Percentiles rank a stretch among this genome's conserved stretches.
These are phyloP conservation scores for Mycena galericulata DNA, from an alignment of 768 basidiomycete species.

Conservation along the genomic window DNA sequence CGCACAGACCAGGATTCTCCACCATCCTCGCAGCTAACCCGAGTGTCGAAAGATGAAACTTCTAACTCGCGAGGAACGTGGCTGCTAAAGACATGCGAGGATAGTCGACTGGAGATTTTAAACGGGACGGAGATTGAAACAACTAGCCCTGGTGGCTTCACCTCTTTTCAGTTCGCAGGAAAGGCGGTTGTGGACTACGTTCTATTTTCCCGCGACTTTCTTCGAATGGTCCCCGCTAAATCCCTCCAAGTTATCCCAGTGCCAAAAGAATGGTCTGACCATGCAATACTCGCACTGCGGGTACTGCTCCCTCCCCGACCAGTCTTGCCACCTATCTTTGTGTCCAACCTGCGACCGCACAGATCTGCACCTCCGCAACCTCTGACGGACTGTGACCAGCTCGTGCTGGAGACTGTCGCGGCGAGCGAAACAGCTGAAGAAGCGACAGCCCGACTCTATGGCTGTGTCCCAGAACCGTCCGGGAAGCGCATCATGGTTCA, in stretches of 20 bases:
- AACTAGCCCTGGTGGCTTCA: not conserved
- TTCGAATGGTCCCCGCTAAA: not conserved
- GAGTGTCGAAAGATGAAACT: not conserved
- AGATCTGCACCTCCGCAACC: not conserved
- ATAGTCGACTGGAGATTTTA: not conserved
- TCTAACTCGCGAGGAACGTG: not conserved
- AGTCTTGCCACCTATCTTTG: not conserved
- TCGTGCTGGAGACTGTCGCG: not conserved
- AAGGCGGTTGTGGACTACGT: not conserved
- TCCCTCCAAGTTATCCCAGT: not conserved
- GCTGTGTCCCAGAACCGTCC: not conserved
- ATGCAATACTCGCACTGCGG: not conserved
- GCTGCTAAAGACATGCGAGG: not conserved
- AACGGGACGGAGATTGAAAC: not conserved
- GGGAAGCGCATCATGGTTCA: not conserved
- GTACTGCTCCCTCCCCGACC: not conserved
- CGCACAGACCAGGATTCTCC: not conserved
- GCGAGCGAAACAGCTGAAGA: not conserved
- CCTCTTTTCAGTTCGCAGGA: constrained; percentile 4
- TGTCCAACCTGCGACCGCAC: not conserved
- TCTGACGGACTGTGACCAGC: not conserved
- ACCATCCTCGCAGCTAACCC: not conserved
- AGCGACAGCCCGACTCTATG: not conserved
- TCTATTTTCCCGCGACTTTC: not conserved
- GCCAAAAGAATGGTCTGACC: not conserved